These are phyloP conservation scores for Trichoderma semiorbis DNA, from an alignment of 2,329 filamentous ascomycete species.

Conservation along the genomic window DNA sequence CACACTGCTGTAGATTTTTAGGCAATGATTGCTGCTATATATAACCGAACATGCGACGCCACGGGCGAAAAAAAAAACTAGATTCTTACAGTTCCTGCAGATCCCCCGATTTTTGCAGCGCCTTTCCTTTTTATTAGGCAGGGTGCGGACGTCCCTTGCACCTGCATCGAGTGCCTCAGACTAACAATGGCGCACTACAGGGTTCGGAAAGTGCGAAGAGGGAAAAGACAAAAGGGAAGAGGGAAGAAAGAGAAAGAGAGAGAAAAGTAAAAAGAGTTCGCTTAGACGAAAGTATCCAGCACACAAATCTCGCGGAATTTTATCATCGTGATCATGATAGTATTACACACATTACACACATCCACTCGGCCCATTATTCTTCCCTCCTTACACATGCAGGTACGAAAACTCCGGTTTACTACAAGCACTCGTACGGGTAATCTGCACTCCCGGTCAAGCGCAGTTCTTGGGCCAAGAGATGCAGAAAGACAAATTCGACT, in stretches of 20 bases:
- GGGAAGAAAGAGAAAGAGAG: not conserved
- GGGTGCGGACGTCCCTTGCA: not conserved
- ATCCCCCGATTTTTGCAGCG: constrained; percentile 1
- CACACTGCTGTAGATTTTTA: not conserved
- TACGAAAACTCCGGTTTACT: not conserved
- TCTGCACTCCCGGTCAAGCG: not conserved
- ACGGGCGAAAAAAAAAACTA: not conserved
- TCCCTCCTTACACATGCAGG: not conserved
- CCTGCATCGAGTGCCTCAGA: not conserved
- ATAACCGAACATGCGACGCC: not conserved
- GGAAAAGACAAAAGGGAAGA: not conserved
- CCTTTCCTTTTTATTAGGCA: not conserved
- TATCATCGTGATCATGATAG: not conserved
- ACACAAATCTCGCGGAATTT: not conserved
- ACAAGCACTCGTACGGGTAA: not conserved
- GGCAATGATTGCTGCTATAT: not conserved
- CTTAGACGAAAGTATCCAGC: not conserved
- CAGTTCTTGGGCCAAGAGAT: not conserved
- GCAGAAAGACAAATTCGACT: not conserved
- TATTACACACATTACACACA: not conserved
- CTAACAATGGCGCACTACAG: not conserved
- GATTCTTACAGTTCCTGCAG: constrained; percentile 4
- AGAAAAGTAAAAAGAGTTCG: not conserved
- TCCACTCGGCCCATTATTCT: not conserved
- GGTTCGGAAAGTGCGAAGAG: constrained; percentile 2